These are phyloP conservation scores for Pichia cactophila DNA, from an alignment of 1,139 yeast species.

Conservation along the genomic window DNA sequence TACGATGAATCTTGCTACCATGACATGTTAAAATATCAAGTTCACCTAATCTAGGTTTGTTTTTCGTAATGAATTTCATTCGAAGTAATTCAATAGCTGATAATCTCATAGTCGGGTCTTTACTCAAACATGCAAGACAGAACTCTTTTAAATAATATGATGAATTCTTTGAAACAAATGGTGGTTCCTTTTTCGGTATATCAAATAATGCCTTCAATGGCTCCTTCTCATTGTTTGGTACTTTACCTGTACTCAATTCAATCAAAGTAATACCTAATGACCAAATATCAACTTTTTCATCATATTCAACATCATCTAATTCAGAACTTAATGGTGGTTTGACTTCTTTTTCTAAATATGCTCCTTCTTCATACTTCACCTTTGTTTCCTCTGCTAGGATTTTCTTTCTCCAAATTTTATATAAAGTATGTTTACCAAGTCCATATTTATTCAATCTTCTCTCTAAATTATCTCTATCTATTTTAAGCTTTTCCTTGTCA, in stretches of 20 bases:
- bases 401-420: conserved; percentile 14
- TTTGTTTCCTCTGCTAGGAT: not conserved
- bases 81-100: conserved; percentile 51
- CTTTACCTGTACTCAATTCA: conserved; percentile 65
- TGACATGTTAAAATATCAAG: conserved; percentile 7
- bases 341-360: conserved; percentile 1
- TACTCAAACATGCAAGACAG: conserved; percentile 53
- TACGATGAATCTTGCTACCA: conserved; percentile 12
- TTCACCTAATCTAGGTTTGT: conserved; percentile 30
- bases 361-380: conserved; percentile 4
- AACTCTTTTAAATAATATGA: conserved; percentile 46
- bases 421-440: conserved; percentile 7
- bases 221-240: conserved; percentile 62
- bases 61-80: conserved; percentile 49
- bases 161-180: conserved; percentile 34
- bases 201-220: conserved; percentile 71
- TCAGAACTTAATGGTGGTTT: conserved; percentile 1
- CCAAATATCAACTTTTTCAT: conserved; percentile 84
- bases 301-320: conserved; percentile 41
- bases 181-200: conserved; percentile 66
- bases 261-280: conserved; percentile 77
- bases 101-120: conserved; percentile 53
- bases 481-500: conserved; percentile 10
- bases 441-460: conserved; percentile 9
- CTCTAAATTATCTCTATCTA: conserved; percentile 8